Evolutionary conservation across 257 asterid genomes (phyloP).

Genomic region (Forsythia suspensa): DNA sequence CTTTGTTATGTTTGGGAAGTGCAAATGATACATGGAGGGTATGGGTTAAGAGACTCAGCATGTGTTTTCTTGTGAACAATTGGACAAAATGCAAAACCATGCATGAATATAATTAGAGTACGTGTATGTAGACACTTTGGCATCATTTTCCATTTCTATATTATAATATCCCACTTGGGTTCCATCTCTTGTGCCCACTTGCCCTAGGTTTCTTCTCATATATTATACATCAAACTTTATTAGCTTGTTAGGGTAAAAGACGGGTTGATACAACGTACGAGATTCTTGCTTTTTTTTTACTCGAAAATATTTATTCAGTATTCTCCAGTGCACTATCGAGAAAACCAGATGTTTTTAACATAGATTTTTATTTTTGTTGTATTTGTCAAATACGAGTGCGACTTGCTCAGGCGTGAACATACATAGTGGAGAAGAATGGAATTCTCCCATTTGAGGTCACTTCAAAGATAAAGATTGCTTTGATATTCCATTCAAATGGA

Average conservation of each 20-base stretch:
- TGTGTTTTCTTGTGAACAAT: not conserved
- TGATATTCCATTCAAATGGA: not conserved
- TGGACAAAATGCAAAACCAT: conserved; percentile 33
- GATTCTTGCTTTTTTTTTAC: not conserved
- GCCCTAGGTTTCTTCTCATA: conserved; percentile 1
- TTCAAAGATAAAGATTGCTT: conserved; percentile 2
- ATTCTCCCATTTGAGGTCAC: not conserved
- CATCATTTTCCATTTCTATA: conserved; percentile 9
- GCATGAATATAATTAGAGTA: conserved; percentile 38
- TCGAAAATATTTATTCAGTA: not conserved
- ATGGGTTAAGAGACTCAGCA: conserved; percentile 21
- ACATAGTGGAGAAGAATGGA: not conserved
- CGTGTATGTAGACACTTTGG: conserved; percentile 33
- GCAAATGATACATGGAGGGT: conserved; percentile 10
- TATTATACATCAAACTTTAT: not conserved
- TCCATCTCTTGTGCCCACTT: conserved; percentile 20
- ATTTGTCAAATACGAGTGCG: not conserved
- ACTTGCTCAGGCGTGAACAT: not conserved
- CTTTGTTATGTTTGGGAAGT: conserved; percentile 15
- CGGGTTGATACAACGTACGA: not conserved
- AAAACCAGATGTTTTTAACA: too few species aligned
- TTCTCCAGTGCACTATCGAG: not conserved
- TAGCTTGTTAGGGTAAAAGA: not conserved
- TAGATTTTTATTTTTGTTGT: not conserved
- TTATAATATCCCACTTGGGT: conserved; percentile 19